A percentile compares a stretch with the other conserved stretches of the same genome.
Conservation (phyloP, 2,329 filamentous ascomycete genomes). For the Fusarium fujikuroi region DNA sequence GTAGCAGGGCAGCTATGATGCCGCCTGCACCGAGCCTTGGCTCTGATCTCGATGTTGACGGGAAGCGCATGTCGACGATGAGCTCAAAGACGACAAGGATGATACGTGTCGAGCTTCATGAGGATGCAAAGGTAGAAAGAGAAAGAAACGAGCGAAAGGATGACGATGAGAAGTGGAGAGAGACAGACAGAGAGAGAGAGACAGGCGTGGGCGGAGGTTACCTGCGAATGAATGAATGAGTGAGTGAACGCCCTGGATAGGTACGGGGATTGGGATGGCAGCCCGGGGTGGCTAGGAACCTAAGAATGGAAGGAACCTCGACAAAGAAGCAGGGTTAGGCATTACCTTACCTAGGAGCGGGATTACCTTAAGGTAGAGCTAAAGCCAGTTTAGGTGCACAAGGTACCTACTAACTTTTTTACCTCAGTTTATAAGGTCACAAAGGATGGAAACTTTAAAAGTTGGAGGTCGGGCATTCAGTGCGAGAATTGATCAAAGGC, state of each 20-base stretch:
- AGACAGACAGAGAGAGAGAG: background rate
- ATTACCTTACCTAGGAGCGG: background rate
- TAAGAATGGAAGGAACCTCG: conserved; percentile 24
- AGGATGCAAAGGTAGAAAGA: conserved; percentile 6
- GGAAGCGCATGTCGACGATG: conserved; percentile 37
- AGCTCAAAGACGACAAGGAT: conserved; percentile 32
- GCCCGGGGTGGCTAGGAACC: background rate
- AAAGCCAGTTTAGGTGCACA: conserved; percentile 4
- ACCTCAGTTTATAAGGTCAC: background rate
- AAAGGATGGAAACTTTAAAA: conserved; percentile 11
- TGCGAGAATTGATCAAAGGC: background rate
- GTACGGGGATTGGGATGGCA: conserved; percentile 1
- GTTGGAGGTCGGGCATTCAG: conserved; percentile 3
- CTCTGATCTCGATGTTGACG: conserved; percentile 12
- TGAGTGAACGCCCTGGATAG: background rate
- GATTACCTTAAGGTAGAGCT: conserved; percentile 13
- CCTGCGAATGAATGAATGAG: background rate
- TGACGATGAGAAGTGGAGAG: conserved; percentile 16
- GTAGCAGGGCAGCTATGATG: conserved; percentile 40
- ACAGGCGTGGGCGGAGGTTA: conserved; percentile 11
- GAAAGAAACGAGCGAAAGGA: conserved; percentile 4
- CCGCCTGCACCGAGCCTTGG: conserved; percentile 27
- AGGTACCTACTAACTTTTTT: background rate
- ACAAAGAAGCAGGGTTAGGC: conserved; percentile 11
- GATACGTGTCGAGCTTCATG: conserved; percentile 34